These are phyloP conservation scores for Boletus fagicola DNA, from an alignment of 768 basidiomycete genomes.

Conservation along the genomic window DNA sequence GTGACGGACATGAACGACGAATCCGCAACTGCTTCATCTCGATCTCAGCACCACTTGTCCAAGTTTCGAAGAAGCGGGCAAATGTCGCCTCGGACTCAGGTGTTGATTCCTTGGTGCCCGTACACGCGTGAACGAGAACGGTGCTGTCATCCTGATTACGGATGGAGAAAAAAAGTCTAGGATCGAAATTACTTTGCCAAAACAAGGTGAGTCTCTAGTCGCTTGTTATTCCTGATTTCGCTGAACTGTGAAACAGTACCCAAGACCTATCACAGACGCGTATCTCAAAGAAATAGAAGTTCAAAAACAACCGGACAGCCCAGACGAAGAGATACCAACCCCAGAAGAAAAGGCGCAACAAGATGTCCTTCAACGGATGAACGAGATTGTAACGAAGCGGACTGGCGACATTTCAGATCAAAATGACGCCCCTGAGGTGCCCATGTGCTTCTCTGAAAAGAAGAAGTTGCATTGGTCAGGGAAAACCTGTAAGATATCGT, in stretches of 20 bases:
- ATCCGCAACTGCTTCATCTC: constrained; percentile 5
- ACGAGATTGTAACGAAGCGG: constrained; percentile 31
- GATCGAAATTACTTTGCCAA: constrained; percentile 55
- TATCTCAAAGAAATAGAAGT: constrained; percentile 56
- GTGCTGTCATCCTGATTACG: constrained; percentile 41
- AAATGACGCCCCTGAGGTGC: constrained; percentile 66
- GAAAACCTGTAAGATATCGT: constrained; percentile 66
- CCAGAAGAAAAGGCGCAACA: constrained; percentile 19
- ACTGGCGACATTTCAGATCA: constrained; percentile 39
- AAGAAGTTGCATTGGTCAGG: constrained; percentile 82
- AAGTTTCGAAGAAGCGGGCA: constrained; percentile 28
- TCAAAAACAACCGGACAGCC: constrained; percentile 19
- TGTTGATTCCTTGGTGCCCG: constrained; percentile 90
- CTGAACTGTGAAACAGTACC: constrained; percentile 46
- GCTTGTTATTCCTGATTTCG: not conserved
- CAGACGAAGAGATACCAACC: not conserved
- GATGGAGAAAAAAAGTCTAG: constrained; percentile 61
- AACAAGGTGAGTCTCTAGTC: constrained; percentile 53
- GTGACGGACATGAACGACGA: constrained; percentile 7
- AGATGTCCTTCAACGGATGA: not conserved
- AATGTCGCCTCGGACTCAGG: constrained; percentile 63
- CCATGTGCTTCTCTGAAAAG: constrained; percentile 75
- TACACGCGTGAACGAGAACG: constrained; percentile 46
- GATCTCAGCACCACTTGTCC: constrained; percentile 26
- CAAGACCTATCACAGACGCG: constrained; percentile 56